A percentile compares a stretch with the other conserved stretches of the same genome.
phyloP scores from a whole-genome alignment of 305 asterid genomes.

The Solanum chacoense region DNA sequence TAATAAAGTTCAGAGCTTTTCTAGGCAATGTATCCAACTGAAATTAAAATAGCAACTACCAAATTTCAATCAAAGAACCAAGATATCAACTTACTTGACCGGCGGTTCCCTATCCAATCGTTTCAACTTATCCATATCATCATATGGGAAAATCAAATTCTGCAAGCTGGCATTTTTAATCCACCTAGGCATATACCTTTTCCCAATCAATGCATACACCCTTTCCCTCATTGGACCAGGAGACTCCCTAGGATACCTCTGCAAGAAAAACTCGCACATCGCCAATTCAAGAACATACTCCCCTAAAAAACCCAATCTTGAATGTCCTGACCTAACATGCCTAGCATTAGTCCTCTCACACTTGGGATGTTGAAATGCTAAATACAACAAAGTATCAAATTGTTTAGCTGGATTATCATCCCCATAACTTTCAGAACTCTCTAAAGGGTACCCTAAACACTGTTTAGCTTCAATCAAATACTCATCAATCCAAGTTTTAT shows the following conservation, averaged over 20 bases:
- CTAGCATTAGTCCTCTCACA: conserved; percentile 87
- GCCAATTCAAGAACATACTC: conserved; percentile 82
- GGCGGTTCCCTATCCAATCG: conserved; percentile 82
- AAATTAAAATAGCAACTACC: neutral
- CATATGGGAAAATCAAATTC: conserved; percentile 81
- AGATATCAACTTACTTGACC: conserved; percentile 54
- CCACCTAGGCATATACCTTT: conserved; percentile 83
- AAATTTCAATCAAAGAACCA: neutral
- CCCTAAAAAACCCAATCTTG: conserved; percentile 74
- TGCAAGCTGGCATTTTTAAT: conserved; percentile 82
- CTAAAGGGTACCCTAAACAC: conserved; percentile 85
- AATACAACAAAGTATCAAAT: conserved; percentile 71
- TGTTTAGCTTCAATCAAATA: conserved; percentile 83
- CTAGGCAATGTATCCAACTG: neutral
- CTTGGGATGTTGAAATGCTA: conserved; percentile 88
- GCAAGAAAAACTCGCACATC: conserved; percentile 86
- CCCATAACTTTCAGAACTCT: conserved; percentile 65
- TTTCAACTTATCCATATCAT: conserved; percentile 68
- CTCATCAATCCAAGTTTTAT: conserved; percentile 85
- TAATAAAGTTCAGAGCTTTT: neutral
- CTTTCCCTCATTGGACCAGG: conserved; percentile 99
- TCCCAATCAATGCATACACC: conserved; percentile 81
- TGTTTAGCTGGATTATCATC: conserved; percentile 98
- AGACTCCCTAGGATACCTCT: conserved; percentile 89
- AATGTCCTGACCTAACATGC: conserved; percentile 82